Conservation (phyloP, 331 rosid genomes). For the Dryas integrifolia region DNA sequence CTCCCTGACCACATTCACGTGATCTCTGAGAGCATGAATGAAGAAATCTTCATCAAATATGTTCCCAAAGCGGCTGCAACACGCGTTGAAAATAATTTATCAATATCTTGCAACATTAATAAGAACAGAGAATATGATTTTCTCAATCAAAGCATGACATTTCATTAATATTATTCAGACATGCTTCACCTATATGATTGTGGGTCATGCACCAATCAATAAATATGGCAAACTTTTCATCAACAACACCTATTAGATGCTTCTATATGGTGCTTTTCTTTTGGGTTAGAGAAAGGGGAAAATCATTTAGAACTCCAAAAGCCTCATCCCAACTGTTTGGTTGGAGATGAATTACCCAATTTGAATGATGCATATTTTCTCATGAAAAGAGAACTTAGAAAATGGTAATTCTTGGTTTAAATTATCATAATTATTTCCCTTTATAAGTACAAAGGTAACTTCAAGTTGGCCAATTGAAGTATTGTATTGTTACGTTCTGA, state of each 20-base stretch:
- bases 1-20: constrained; percentile 69
- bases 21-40: constrained; percentile 63
- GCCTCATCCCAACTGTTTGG: too few relatives aligned
- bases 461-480: too few relatives aligned
- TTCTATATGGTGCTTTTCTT: not conserved
- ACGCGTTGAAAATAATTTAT: constrained; percentile 14
- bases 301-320: too few relatives aligned
- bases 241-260: not conserved
- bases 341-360: too few relatives aligned
- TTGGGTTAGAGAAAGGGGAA: not conserved
- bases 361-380: too few relatives aligned
- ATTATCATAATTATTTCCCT: too few relatives aligned
- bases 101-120: not conserved
- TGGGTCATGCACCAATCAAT: not conserved
- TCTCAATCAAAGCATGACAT: not conserved
- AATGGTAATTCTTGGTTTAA: too few relatives aligned
- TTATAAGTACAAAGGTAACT: too few relatives aligned
- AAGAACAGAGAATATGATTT: too few relatives aligned
- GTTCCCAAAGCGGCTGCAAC: constrained; percentile 76
- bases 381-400: too few relatives aligned
- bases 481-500: too few relatives aligned
- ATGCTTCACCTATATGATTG: not conserved
- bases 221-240: not conserved
- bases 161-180: not conserved
- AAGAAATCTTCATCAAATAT: constrained; percentile 88